Evolutionary conservation across 2,329 filamentous ascomycete species (phyloP), one percentile per base, ranked within the genome.

Genomic region (Atkinsonella hypoxylon): DNA sequence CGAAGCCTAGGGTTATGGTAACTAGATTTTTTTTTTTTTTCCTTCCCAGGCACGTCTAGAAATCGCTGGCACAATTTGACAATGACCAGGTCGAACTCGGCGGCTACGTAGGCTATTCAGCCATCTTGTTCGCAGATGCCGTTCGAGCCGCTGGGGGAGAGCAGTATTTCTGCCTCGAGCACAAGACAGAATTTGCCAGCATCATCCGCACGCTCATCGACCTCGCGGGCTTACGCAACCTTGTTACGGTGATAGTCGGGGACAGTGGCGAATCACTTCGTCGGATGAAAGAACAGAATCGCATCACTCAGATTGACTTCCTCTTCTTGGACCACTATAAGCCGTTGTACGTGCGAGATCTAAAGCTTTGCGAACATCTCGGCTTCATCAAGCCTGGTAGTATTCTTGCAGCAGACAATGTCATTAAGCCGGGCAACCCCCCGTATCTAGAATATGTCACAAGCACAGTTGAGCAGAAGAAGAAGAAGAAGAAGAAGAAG

Each of bases 321-420:
- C 70, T 89, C 64, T 91, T 93, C 64, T 69, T 93, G 36, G 88
- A 93, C 59, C 87, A 93, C 64, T 83, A 84, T 66, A 90, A 91
- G 65, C 83, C 84, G 0, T 78, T 82, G 0, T 93, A 91, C 62
- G 79, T 77, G 1, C 75, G 78, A 0, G 88, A 93, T 58, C 66
- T 91, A 54, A 89, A 89, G 67, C 74, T 89, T 0, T 87, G 83
- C 61, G 87, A 93, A 67, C 74, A 85, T 39, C 68, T 90, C 5
- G 76, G 74, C 0, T 63, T 91, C 36, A 71, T 93, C 3, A 71
- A 70, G 0, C 72, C 75, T 0, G 85, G 85, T 0, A 77, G 76
- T 1, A 74, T 85, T 0, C 66, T 85, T 18, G 81, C 77, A 0
- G 84, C 83, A 1, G 83, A 88, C 60, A 88, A 88, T 60, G 71